Evolutionary conservation across 306 rosid species (phyloP), one percentile per base, ranked within the genome.

Genomic region (Vigna unguiculata): DNA sequence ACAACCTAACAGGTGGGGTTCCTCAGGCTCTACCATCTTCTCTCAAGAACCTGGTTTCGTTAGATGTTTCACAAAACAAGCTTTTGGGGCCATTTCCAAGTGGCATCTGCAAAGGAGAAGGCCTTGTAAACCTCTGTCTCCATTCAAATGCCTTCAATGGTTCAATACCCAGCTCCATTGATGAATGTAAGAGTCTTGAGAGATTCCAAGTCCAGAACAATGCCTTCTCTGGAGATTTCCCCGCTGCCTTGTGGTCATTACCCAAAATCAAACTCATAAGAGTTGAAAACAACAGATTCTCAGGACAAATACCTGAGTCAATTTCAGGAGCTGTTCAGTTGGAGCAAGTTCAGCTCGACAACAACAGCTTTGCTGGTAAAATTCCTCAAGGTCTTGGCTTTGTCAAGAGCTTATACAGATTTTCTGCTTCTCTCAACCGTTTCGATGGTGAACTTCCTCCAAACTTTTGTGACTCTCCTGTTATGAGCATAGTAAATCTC

Each of bases 271-370:
- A 89, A 89, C 99, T 90, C 70, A 83, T 95, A 11, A 83, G 99
- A 87, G 99, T 91, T 78, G 99, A 95, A 76, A 95, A 90, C 78
- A 95, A 95, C 70, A 72, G 85, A 19, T 88, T 95, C 80, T 89
- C 96, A 9, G 99, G 99, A 47, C 83, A 80, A 82, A 81, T 95
- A 71, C 97, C 99, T 14, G 96, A 95, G 28, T 88, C 92, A 5
- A 82, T 95, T 63, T 90, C 97, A n/a, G 83, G 58, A 82, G 97
- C 97, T 82, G 61, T 77, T 74, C 91, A 88, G 22, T 83, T 95
- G 67, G 99, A 95, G 88, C 99, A 95, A 81, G 90, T 95, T 87
- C 99, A 95, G 82, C 85, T 95, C 78, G 99, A 95, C 82, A 90
- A 89, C 77, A 95, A 95, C 81, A 86, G 67, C 69, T 89, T 95